These are phyloP conservation scores for Conticribra guillardii DNA, from an alignment of 108 stramenopile genomes.

Conservation along the genomic window DNA sequence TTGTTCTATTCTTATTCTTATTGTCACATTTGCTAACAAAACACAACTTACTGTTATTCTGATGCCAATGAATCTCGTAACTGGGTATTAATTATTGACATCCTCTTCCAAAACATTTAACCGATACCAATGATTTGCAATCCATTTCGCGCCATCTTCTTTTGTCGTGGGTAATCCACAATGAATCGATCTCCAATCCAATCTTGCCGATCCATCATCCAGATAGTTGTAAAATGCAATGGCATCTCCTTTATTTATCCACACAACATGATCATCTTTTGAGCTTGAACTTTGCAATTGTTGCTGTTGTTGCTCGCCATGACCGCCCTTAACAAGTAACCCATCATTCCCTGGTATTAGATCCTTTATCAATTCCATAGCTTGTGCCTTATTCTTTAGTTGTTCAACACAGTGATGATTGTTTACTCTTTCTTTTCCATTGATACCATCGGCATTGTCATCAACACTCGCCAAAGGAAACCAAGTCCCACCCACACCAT, in stretches of 20 bases:
- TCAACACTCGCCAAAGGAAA: slow-evolving; percentile 59
- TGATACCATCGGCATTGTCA: neutral
- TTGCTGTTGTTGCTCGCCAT: neutral
- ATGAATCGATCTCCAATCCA: slow-evolving; percentile 66
- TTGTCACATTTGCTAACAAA: too few relatives aligned
- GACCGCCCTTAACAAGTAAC: slow-evolving; percentile 2
- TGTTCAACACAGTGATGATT: neutral
- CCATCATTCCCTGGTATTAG: slow-evolving; percentile 25
- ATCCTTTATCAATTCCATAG: too few relatives aligned
- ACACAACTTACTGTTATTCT: too few relatives aligned
- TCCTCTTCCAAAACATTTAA: slow-evolving; percentile 11
- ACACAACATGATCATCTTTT: slow-evolving; percentile 9
- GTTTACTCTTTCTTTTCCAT: slow-evolving; percentile 5
- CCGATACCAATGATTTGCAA: slow-evolving; percentile 65
- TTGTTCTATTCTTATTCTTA: too few relatives aligned
- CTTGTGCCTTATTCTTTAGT: neutral
- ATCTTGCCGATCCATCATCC: slow-evolving; percentile 25
- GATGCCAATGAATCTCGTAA: too few relatives aligned
- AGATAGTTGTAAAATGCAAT: slow-evolving; percentile 64
- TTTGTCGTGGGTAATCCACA: slow-evolving; percentile 44
- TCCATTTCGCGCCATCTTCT: slow-evolving; percentile 51
- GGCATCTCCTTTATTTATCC: slow-evolving; percentile 55
- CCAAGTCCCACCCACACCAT: slow-evolving; percentile 71
- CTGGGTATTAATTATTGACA: too few relatives aligned
- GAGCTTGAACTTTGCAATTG: slow-evolving; percentile 1